These are phyloP conservation scores for Fusarium solani-melongenae DNA, from an alignment of 2,329 filamentous ascomycete genomes.

Conservation along the genomic window DNA sequence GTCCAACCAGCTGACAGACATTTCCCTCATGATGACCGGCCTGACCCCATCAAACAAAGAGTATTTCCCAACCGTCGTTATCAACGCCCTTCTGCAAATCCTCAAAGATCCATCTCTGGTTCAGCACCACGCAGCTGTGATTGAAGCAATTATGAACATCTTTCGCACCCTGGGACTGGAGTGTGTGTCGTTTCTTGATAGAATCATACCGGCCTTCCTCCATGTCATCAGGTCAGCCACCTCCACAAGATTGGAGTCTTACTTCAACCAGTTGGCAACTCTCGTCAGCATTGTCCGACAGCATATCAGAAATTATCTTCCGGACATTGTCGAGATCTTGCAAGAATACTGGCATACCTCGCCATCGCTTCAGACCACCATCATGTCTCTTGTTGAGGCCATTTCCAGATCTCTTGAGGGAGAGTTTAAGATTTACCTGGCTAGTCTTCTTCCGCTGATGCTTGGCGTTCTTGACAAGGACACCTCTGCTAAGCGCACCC, in stretches of 20 bases:
- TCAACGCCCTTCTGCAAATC: slow-evolving; percentile 93
- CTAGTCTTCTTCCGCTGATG: slow-evolving; percentile 90
- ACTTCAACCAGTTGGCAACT: slow-evolving; percentile 95
- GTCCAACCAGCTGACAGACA: slow-evolving; percentile 81
- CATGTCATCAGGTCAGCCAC: slow-evolving; percentile 87
- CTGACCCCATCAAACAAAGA: slow-evolving; percentile 97
- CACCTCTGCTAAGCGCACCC: slow-evolving; percentile 75
- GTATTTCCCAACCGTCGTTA: slow-evolving; percentile 97
- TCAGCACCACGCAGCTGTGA: slow-evolving; percentile 92
- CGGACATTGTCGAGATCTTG: slow-evolving; percentile 85
- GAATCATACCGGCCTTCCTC: slow-evolving; percentile 95
- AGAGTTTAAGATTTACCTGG: slow-evolving; percentile 97
- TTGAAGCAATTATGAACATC: slow-evolving; percentile 98
- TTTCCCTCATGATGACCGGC: slow-evolving; percentile 97
- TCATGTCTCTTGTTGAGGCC: slow-evolving; percentile 90
- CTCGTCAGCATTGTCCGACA: slow-evolving; percentile 95
- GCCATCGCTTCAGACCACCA: slow-evolving; percentile 86
- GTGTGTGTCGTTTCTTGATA: slow-evolving; percentile 92
- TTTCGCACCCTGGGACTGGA: slow-evolving; percentile 96
- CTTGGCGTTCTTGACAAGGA: slow-evolving; percentile 93
- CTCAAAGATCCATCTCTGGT: slow-evolving; percentile 89
- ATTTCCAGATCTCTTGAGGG: slow-evolving; percentile 94
- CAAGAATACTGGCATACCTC: slow-evolving; percentile 91
- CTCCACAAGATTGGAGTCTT: slow-evolving; percentile 84
- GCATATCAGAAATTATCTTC: slow-evolving; percentile 92